Conservation (phyloP, 164 flowering plant species). For the Santalum album region DNA sequence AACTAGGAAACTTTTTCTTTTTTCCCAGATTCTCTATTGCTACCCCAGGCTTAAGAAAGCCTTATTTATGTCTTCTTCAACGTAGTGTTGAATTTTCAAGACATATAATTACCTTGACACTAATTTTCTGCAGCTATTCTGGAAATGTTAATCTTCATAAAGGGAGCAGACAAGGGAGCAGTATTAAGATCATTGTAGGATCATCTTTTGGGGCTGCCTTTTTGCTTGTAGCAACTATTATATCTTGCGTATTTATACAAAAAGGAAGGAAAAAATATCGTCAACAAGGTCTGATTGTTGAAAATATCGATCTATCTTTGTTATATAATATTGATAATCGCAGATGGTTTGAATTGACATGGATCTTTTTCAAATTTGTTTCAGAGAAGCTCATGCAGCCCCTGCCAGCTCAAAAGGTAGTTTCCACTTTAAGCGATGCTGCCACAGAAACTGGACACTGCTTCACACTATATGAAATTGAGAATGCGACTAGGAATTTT, state of each 20-base stretch:
- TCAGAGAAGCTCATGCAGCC: constrained; percentile 26
- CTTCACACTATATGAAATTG: constrained; percentile 68
- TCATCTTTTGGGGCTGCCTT: constrained; percentile 54
- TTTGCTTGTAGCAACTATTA: constrained; percentile 49
- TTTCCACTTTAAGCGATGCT: constrained; percentile 40
- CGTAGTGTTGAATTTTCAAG: no score
- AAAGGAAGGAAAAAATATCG: constrained; percentile 34
- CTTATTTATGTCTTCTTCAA: no score
- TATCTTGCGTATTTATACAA: constrained; percentile 37
- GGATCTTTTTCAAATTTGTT: no score
- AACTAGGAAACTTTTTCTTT: no score
- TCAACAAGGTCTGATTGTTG: constrained; percentile 36
- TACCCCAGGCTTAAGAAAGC: no score
- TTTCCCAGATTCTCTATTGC: no score
- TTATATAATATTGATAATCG: background rate
- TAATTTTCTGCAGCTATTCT: constrained; percentile 48
- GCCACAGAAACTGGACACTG: constrained; percentile 72
- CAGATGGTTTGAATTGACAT: no score
- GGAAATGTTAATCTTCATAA: constrained; percentile 64
- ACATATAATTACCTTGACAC: constrained; percentile 1
- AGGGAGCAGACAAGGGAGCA: constrained; percentile 26
- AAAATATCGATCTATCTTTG: background rate
- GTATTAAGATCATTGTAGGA: constrained; percentile 39
- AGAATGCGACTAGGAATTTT: constrained; percentile 69
- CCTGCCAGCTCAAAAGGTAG: constrained; percentile 38